A percentile compares a stretch with the other conserved stretches of the same genome.
Conservation (phyloP, 768 basidiomycete species). For the Leucocoprinus birnbaumii region DNA sequence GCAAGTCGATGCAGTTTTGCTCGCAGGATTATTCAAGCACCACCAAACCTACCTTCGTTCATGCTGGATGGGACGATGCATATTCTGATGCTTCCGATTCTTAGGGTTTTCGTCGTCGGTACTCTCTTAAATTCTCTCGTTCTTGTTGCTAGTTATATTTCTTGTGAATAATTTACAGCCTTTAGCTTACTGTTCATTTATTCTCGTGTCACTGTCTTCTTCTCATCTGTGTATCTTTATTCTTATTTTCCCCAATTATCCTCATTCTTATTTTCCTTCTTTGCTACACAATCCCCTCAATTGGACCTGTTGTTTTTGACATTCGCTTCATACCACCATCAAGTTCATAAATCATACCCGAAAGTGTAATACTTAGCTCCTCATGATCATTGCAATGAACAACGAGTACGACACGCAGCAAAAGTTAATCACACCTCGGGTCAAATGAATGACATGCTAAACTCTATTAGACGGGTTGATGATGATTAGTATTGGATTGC, state of each 20-base stretch:
- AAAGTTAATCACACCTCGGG: too few species aligned
- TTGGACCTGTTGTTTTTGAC: not conserved
- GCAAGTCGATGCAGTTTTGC: conserved; percentile 10
- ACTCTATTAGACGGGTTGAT: too few species aligned
- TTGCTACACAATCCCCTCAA: not conserved
- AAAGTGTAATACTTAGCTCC: conserved; percentile 12
- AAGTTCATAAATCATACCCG: conserved; percentile 1
- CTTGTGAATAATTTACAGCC: conserved; percentile 1
- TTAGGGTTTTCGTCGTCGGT: conserved; percentile 4
- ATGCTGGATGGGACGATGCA: conserved; percentile 57
- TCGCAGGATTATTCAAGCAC: conserved; percentile 5
- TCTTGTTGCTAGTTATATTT: not conserved
- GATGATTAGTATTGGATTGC: too few species aligned
- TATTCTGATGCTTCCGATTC: conserved; percentile 34
- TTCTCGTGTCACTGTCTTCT: not conserved
- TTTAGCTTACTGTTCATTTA: conserved; percentile 9
- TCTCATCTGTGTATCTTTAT: conserved; percentile 15
- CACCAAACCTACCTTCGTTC: conserved; percentile 48
- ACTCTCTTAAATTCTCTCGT: not conserved
- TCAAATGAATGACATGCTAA: too few species aligned
- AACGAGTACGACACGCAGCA: too few species aligned
- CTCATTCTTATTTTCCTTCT: not conserved
- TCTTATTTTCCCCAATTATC: conserved; percentile 15
- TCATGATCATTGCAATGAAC: not conserved
- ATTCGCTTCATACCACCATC: not conserved